Percentiles rank a stretch among this genome's conserved stretches.
Conservation (phyloP, 2,329 filamentous ascomycete genomes). For the Onygenales sp. region DNA sequence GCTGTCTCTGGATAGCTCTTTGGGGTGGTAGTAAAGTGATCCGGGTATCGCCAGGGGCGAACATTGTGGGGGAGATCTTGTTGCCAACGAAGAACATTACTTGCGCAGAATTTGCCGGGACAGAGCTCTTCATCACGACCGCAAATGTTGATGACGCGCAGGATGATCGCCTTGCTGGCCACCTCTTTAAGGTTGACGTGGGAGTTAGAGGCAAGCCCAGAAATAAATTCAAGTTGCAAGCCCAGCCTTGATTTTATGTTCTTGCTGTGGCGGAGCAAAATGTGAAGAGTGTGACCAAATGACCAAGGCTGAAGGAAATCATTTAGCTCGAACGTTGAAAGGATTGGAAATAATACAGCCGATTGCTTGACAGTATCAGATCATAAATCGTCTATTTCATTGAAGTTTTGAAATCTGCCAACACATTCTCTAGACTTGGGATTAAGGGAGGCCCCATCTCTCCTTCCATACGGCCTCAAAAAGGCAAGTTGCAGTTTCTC, state of each 20-base stretch:
- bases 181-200: slow-evolving; percentile 67
- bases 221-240: slow-evolving; percentile 52
- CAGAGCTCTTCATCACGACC: slow-evolving; percentile 67
- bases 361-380: background rate
- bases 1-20: slow-evolving; percentile 83
- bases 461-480: too few species aligned
- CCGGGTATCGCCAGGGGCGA: slow-evolving; percentile 59
- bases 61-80: slow-evolving; percentile 63
- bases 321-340: background rate
- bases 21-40: slow-evolving; percentile 70
- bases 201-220: slow-evolving; percentile 56
- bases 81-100: slow-evolving; percentile 73
- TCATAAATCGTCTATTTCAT: too few species aligned
- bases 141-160: slow-evolving; percentile 60
- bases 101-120: slow-evolving; percentile 70
- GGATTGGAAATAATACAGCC: background rate
- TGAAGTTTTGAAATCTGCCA: too few species aligned
- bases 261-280: too few species aligned
- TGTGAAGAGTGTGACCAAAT: too few species aligned
- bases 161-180: slow-evolving; percentile 54
- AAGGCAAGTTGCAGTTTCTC: too few species aligned
- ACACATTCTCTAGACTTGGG: too few species aligned
- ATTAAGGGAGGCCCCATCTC: too few species aligned
- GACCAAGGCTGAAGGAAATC: too few species aligned
- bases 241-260: slow-evolving; percentile 2